Conservation (phyloP, 768 basidiomycete genomes). For the Pulveroboletus sp. region DNA sequence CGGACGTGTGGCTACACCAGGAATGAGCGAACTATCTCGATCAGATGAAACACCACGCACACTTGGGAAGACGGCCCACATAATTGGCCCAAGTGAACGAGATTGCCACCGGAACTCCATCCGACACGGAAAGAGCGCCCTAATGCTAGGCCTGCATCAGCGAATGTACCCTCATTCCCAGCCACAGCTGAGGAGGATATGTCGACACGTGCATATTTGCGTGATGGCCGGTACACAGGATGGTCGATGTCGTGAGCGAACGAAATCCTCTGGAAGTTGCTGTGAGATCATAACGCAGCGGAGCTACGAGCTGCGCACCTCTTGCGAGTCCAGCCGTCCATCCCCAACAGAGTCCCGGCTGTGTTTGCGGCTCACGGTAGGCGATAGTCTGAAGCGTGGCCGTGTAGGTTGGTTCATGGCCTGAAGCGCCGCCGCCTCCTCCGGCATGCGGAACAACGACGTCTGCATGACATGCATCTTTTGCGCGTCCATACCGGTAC, state of each 20-base stretch:
- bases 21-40: slow-evolving; percentile 6
- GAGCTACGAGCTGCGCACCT: slow-evolving; percentile 40
- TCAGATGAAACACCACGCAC: slow-evolving; percentile 40
- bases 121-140: slow-evolving; percentile 87
- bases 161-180: slow-evolving; percentile 58
- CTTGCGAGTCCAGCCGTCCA: slow-evolving; percentile 56
- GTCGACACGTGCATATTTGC: slow-evolving; percentile 77
- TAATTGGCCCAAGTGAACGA: slow-evolving; percentile 75
- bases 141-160: slow-evolving; percentile 81
- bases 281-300: not conserved
- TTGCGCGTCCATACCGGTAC: slow-evolving; percentile 76
- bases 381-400: slow-evolving; percentile 34
- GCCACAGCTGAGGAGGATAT: slow-evolving; percentile 59
- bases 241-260: slow-evolving; percentile 73
- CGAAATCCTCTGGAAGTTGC: slow-evolving; percentile 57
- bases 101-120: slow-evolving; percentile 79
- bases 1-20: slow-evolving; percentile 43
- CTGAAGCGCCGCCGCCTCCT: slow-evolving; percentile 64
- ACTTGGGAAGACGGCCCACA: slow-evolving; percentile 50
- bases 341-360: slow-evolving; percentile 78
- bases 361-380: slow-evolving; percentile 58
- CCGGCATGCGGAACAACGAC: slow-evolving; percentile 74
- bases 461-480: slow-evolving; percentile 94
- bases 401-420: slow-evolving; percentile 44
- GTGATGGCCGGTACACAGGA: slow-evolving; percentile 63